Evolutionary conservation across 2,329 filamentous ascomycete genomes (phyloP).

Genomic region (Fusarium sp.): DNA sequence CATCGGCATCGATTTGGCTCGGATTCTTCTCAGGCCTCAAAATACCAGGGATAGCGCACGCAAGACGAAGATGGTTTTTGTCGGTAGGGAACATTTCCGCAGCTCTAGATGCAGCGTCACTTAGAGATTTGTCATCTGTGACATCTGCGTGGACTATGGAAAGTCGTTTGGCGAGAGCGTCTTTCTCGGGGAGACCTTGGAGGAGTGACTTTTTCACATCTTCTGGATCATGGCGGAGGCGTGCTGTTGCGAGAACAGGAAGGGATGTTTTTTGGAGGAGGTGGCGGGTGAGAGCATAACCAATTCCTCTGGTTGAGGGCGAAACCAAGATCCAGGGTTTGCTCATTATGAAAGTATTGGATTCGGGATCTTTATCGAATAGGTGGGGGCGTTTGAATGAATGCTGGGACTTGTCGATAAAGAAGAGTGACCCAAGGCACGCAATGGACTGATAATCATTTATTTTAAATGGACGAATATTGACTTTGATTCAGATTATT

Average conservation of each 20-base stretch:
- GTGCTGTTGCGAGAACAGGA: conserved; percentile 62
- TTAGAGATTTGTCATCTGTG: conserved; percentile 71
- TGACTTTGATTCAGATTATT: not conserved
- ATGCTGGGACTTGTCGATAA: not conserved
- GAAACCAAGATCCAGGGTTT: conserved; percentile 64
- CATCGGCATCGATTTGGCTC: conserved; percentile 69
- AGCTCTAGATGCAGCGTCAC: conserved; percentile 65
- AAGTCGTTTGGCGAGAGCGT: conserved; percentile 51
- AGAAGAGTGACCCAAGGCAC: not conserved
- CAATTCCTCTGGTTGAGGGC: conserved; percentile 62
- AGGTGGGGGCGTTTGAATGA: not conserved
- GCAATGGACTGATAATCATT: not conserved
- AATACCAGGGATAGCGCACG: conserved; percentile 77
- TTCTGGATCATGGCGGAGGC: conserved; percentile 50
- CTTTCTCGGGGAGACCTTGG: conserved; percentile 42
- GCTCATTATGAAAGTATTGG: conserved; percentile 51
- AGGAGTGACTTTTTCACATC: conserved; percentile 53
- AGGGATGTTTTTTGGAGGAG: conserved; percentile 60
- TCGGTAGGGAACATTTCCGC: conserved; percentile 63
- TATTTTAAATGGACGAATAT: not conserved
- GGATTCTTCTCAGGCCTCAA: conserved; percentile 80
- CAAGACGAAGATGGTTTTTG: conserved; percentile 73
- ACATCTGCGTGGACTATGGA: conserved; percentile 59
- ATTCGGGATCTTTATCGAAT: not conserved
- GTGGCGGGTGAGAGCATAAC: conserved; percentile 61